Evolutionary conservation across 345 rosid species (phyloP).

Genomic region (Dipteronia sinensis): DNA sequence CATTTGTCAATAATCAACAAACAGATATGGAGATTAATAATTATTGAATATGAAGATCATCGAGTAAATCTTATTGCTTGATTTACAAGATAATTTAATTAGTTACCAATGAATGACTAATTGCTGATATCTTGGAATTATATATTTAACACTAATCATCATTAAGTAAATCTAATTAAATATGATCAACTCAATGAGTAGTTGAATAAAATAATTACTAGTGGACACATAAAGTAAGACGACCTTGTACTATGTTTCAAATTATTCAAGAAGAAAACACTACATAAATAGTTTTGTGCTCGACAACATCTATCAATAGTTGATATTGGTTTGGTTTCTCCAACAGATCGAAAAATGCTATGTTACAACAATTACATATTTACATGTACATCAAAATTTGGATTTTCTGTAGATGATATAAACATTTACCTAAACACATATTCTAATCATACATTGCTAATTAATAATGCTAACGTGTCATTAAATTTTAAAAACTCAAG

Average conservation of each 20-base stretch:
- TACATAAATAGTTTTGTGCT: background rate
- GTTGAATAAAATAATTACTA: background rate
- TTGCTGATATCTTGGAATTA: background rate
- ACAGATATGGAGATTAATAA: constrained; percentile 6
- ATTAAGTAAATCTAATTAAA: constrained; percentile 1
- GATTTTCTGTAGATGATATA: background rate
- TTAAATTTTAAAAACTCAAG: too few species aligned
- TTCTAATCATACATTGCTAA: too few species aligned
- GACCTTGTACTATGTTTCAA: background rate
- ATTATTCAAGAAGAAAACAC: background rate
- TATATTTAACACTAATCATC: background rate
- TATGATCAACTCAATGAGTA: constrained; percentile 14
- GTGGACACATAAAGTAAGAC: constrained; percentile 11
- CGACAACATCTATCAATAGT: background rate
- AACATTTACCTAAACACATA: too few species aligned
- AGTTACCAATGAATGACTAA: constrained; percentile 3
- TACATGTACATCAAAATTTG: background rate
- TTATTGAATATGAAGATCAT: constrained; percentile 1
- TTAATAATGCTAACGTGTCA: too few species aligned
- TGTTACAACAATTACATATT: background rate
- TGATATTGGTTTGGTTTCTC: background rate
- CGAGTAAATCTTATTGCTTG: constrained; percentile 34
- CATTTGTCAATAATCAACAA: constrained; percentile 33
- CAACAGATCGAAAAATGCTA: background rate
- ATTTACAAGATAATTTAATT: constrained; percentile 23